Percentiles rank a stretch among this genome's conserved stretches.
These are phyloP conservation scores for Fistulifera pelliculosa DNA, from an alignment of 108 stramenopile genomes.

Conservation along the genomic window DNA sequence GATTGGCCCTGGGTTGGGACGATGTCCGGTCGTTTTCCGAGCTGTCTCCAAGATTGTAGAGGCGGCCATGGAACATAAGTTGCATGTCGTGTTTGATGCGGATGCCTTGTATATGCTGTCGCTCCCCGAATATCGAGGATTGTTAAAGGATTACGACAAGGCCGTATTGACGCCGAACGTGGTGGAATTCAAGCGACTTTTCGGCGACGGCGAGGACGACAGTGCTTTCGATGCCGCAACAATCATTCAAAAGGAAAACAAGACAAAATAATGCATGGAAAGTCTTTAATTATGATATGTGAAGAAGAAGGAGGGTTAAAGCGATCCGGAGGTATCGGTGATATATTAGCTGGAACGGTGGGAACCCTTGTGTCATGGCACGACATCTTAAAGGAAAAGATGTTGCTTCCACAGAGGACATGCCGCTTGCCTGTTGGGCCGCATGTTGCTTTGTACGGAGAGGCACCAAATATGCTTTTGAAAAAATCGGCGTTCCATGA, in stretches of 20 bases:
- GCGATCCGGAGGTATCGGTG: conserved; percentile 96
- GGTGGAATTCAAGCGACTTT: conserved; percentile 80
- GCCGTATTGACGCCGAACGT: conserved; percentile 90
- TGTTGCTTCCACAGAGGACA: conserved; percentile 11
- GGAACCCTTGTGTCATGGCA: conserved; percentile 79
- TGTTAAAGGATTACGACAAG: conserved; percentile 18
- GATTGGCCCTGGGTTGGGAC: conserved; percentile 92
- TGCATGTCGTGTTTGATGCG: conserved; percentile 89
- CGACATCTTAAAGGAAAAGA: conserved; percentile 26
- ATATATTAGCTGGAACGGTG: conserved; percentile 83
- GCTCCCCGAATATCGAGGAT: conserved; percentile 32
- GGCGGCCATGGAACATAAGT: conserved; percentile 30
- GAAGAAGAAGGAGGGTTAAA: conserved; percentile 78
- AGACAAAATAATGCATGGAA: conserved; percentile 18
- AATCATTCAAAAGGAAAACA: conserved; percentile 22
- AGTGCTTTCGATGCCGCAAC: not conserved
- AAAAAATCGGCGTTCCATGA: conserved; percentile 67
- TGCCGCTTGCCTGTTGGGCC: conserved; percentile 56
- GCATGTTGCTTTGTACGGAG: conserved; percentile 67
- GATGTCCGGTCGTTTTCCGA: conserved; percentile 57
- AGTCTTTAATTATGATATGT: conserved; percentile 31
- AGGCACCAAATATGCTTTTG: conserved; percentile 64
- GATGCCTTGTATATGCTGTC: conserved; percentile 88
- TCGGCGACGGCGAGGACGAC: conserved; percentile 8
- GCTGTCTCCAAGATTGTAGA: conserved; percentile 50